Conservation (phyloP, 768 basidiomycete genomes). For the Auriscalpium microsporum region DNA sequence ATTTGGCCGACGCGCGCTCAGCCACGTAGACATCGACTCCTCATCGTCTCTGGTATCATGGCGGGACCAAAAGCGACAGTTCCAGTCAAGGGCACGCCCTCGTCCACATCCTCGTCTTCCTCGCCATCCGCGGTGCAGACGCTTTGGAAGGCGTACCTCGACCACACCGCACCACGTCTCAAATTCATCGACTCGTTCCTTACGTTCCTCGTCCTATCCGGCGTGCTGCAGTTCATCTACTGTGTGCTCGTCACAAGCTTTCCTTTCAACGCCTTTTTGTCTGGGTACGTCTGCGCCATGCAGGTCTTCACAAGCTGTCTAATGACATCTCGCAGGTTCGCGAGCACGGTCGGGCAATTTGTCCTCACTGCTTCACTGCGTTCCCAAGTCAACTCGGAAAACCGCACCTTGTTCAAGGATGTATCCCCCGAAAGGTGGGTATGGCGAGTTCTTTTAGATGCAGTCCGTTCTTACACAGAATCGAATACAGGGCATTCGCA, state of each 20-base stretch:
- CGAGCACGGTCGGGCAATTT: constrained; percentile 93
- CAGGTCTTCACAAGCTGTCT: not conserved
- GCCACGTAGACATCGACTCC: not conserved
- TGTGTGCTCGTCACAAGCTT: constrained; percentile 86
- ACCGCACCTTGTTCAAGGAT: constrained; percentile 74
- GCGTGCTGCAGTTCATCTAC: constrained; percentile 85
- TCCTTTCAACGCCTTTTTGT: constrained; percentile 96
- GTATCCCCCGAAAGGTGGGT: constrained; percentile 86
- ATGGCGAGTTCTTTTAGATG: not conserved
- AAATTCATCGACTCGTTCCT: constrained; percentile 94
- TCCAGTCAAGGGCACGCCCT: constrained; percentile 10
- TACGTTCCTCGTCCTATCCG: constrained; percentile 84
- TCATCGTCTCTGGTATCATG: constrained; percentile 21
- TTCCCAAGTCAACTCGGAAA: constrained; percentile 84
- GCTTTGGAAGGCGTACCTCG: constrained; percentile 70
- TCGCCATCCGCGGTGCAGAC: constrained; percentile 34
- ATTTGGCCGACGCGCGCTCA: not conserved
- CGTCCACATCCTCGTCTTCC: constrained; percentile 4
- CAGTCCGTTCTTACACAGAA: not conserved
- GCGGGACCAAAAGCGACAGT: constrained; percentile 28
- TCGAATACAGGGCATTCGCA: constrained; percentile 73
- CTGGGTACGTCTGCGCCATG: constrained; percentile 56
- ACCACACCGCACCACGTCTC: constrained; percentile 71
- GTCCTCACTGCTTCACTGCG: constrained; percentile 89
- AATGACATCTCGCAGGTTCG: constrained; percentile 48